Base-by-base conservation (phyloP, 1,284 basidiomycete species). In the Mrakiaceae sp. region DNA sequence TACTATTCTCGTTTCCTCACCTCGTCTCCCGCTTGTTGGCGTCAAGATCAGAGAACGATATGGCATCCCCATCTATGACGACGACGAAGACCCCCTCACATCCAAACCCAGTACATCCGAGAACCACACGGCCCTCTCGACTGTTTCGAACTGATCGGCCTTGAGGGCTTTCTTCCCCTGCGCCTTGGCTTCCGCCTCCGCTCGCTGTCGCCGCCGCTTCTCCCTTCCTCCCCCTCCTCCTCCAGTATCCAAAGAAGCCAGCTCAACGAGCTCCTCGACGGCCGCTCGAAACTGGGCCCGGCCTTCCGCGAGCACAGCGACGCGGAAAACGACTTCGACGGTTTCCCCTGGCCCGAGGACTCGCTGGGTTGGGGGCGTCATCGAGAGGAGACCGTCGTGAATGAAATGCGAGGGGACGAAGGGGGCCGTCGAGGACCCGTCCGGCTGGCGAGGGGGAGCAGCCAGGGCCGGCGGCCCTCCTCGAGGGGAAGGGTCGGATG, bases 231-330 rank as follows among this genome's bases (percentile, higher is more conserved):
- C n/a, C 14, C 43, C 40, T 58, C 46, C 40, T 56, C 64, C 51
- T 27, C 27, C 27, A 27, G 27, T 27, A 27, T 27, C 27, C 27
- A 27, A 27, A 27, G 27, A 27, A 27, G 27, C 27, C 27, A 27
- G n/a, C 42, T 42, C 6, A 51, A 48, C 63, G 27, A 74, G 59
- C 64, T 76, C 76, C 57, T 76, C 73, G 0, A 77, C 76, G 1
- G 72, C 72, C 0, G 83, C 85, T 14, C 79, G 77, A 63, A 94
- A 78, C 59, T 84, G 84, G 70, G 87, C 93, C 51, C 77, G 73
- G 4, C 91, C 91, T 57, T 79, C 78, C 6, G 88, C 81, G 27
- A 94, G 80, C 74, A 95, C 90, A 67, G 84, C 86, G 4, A 90
- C 70, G 2, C 84, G 81, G 0, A 84, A 78, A 54, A 82, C 79